Evolutionary conservation across 129 eudicot species (phyloP), one percentile per base, ranked within the genome.

Genomic region (Tagetes erecta): DNA sequence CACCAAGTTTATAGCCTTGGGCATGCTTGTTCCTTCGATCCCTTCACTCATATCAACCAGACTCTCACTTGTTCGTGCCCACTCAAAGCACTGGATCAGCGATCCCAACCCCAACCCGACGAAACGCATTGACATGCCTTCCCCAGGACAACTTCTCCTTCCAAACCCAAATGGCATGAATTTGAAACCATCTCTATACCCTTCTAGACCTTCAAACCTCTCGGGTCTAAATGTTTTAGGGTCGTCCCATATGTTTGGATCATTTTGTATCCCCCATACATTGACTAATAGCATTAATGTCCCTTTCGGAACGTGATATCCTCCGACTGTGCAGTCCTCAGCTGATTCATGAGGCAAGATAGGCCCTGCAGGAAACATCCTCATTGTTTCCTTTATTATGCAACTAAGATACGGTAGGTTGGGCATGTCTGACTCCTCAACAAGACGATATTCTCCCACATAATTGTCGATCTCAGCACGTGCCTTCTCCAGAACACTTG

Each of bases 201-300:
- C 76, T 33, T 78, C 81, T 3, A 46, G 33, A 47, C 68, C 75
- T 57, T 56, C 70, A 64, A 80, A 80, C 30, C 83, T 73, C 34
- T 77, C 81, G 1, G 85, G 88, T 14, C 51, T 78, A 42, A 84
- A 77, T 36, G 10, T 12, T 7, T 30, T 72, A 0, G 88, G 81
- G 45, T 77, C 85, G 7, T 42, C 76, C 87, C 85, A 84, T 9
- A 81, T 5, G 40, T 67, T 36, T 12, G 80, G 80, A 59, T 80
- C 84, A 13, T 76, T 68, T 5, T 80, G 87, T 47, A 80, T 80
- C 33, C 76, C 84, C 85, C 83, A 84, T 1, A 65, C 74, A 10
- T 84, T 84, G 5, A 74, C 80, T 2, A 84, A 46, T 58, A 84
- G 13, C 46, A 42, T 80, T 47, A 20, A 20, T 20, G 82, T 80